Conservation (phyloP, 352 stramenopile genomes). For the Phytophthora hibernalis region DNA sequence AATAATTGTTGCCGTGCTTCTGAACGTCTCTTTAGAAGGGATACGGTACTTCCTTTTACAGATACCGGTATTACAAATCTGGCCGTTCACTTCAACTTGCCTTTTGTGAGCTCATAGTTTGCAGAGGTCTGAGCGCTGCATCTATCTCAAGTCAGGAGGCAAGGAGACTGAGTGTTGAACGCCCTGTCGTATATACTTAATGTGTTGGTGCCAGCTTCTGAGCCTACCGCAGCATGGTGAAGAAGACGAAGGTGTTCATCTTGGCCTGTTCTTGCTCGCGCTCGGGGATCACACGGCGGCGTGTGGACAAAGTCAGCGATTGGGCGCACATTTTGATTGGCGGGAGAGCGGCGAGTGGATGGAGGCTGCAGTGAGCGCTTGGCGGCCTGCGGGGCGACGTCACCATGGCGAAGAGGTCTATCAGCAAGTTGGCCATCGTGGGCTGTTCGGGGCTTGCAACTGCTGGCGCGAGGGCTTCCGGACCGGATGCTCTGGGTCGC, state of each 20-base stretch:
- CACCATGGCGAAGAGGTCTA: slow-evolving; percentile 45
- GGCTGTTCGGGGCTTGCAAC: slow-evolving; percentile 37
- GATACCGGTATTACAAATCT: neutral
- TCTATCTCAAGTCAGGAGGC: too few species aligned
- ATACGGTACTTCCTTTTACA: neutral
- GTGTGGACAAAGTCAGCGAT: slow-evolving; percentile 13
- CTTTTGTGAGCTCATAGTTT: too few species aligned
- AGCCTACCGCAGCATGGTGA: slow-evolving; percentile 50
- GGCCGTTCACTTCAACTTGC: neutral
- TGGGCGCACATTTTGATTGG: slow-evolving; percentile 24
- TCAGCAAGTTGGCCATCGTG: slow-evolving; percentile 48
- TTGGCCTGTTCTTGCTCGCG: slow-evolving; percentile 44
- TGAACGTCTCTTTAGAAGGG: neutral
- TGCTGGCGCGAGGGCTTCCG: slow-evolving; percentile 47
- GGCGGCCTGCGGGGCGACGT: slow-evolving; percentile 17
- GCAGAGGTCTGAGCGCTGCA: too few species aligned
- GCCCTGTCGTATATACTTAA: too few species aligned
- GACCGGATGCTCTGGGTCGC: slow-evolving; percentile 32
- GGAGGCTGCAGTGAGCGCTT: slow-evolving; percentile 35
- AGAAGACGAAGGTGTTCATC: slow-evolving; percentile 58
- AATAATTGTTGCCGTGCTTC: too few species aligned
- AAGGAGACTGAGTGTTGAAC: too few species aligned
- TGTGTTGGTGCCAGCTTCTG: too few species aligned
- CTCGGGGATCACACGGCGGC: too few species aligned
- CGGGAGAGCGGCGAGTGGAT: slow-evolving; percentile 17